Percentiles rank a stretch among this genome's conserved stretches.
Conservation (phyloP, 805 yeast species). For the Torulaspora delbrueckii region DNA sequence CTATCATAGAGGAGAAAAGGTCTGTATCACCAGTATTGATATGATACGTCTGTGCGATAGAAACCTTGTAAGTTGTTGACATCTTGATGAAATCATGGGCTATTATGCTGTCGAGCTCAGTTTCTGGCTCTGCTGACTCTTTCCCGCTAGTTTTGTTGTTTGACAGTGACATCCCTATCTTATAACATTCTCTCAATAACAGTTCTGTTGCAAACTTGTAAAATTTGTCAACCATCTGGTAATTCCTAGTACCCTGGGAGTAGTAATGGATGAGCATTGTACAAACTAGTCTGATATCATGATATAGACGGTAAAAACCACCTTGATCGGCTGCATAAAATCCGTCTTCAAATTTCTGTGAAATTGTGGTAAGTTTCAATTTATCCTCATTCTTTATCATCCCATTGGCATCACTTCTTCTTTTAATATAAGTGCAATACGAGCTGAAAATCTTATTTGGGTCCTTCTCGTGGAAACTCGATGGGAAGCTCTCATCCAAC, state of each 20-base stretch:
- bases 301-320: constrained; percentile 53
- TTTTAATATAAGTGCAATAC: constrained; percentile 37
- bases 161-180: constrained; percentile 36
- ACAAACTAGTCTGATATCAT: constrained; percentile 59
- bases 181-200: constrained; percentile 54
- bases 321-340: constrained; percentile 37
- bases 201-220: constrained; percentile 60
- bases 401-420: constrained; percentile 21
- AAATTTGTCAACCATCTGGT: constrained; percentile 54
- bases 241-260: constrained; percentile 46
- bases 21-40: constrained; percentile 64
- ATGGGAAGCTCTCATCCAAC: constrained; percentile 40
- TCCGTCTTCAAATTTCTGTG: constrained; percentile 36
- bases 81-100: constrained; percentile 58
- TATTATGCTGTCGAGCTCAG: constrained; percentile 39
- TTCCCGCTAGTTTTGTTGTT: constrained; percentile 11
- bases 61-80: constrained; percentile 45
- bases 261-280: constrained; percentile 44
- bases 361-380: constrained; percentile 39
- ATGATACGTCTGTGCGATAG: constrained; percentile 62
- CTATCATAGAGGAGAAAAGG: constrained; percentile 67
- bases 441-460: constrained; percentile 43
- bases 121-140: constrained; percentile 26
- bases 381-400: constrained; percentile 24
- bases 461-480: constrained; percentile 43